A percentile compares a stretch with the other conserved stretches of the same genome.
These are phyloP conservation scores for Huntiella moniliformis DNA, from an alignment of 2,329 filamentous ascomycete species.

Conservation along the genomic window DNA sequence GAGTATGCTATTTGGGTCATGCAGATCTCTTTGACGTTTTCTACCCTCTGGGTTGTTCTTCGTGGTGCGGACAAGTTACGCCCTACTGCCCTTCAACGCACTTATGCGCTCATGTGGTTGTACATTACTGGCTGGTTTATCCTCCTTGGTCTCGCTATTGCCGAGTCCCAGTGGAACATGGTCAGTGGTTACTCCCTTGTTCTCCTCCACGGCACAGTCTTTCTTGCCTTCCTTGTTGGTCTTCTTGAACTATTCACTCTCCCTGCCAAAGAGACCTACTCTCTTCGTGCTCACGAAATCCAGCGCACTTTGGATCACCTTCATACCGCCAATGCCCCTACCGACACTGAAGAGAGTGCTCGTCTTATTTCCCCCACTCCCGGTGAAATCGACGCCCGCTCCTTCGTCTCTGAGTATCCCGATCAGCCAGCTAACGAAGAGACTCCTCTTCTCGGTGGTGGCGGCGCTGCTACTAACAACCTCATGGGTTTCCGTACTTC, in stretches of 20 bases:
- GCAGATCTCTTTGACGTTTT: constrained; percentile 65
- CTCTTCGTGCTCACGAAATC: constrained; percentile 34
- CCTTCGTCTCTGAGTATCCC: constrained; percentile 7
- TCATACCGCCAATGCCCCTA: not conserved
- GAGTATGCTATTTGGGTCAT: constrained; percentile 62
- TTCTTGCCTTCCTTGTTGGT: constrained; percentile 54
- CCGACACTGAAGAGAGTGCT: constrained; percentile 7
- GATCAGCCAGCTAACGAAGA: constrained; percentile 20
- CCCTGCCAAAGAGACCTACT: constrained; percentile 51
- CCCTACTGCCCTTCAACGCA: constrained; percentile 69
- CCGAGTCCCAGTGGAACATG: constrained; percentile 55
- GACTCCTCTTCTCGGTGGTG: constrained; percentile 26
- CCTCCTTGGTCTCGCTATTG: constrained; percentile 53
- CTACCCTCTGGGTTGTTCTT: constrained; percentile 65
- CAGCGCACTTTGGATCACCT: constrained; percentile 12
- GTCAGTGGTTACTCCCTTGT: constrained; percentile 65
- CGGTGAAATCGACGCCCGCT: constrained; percentile 9
- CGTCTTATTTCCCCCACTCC: constrained; percentile 18
- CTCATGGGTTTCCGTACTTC: constrained; percentile 24
- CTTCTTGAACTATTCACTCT: constrained; percentile 67
- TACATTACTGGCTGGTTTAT: constrained; percentile 56
- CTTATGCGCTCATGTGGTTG: constrained; percentile 69
- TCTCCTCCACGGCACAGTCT: constrained; percentile 59
- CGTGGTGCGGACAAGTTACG: constrained; percentile 60
- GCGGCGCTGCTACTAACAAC: constrained; percentile 13